Percentiles rank a stretch among this genome's conserved stretches.
Conservation (phyloP, 1,284 basidiomycete genomes). For the Pterulicium gracile region DNA sequence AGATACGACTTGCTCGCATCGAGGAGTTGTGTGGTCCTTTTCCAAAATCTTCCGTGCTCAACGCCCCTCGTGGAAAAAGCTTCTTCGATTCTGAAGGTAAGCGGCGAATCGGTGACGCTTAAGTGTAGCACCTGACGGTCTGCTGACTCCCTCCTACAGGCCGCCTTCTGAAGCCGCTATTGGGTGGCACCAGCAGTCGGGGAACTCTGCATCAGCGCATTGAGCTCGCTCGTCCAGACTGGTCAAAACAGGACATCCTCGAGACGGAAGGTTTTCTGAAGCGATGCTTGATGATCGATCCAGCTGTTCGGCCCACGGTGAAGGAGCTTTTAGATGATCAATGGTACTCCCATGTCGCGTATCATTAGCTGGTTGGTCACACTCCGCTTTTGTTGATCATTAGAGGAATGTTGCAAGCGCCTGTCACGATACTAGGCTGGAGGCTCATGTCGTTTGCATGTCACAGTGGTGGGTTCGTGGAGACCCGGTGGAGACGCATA, state of each 20-base stretch:
- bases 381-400: no score
- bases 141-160: background rate
- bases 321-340: background rate
- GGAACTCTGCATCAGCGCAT: background rate
- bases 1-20: background rate
- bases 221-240: background rate
- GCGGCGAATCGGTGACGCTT: no score
- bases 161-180: background rate
- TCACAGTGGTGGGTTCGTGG: no score
- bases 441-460: no score
- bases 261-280: background rate
- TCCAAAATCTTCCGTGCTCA: background rate
- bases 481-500: no score
- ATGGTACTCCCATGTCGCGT: background rate
- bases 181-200: background rate
- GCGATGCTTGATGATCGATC: background rate
- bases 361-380: no score
- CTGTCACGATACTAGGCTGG: no score
- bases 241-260: background rate
- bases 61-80: background rate
- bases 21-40: background rate
- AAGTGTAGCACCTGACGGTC: no score
- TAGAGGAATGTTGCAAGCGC: no score
- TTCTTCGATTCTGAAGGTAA: background rate
- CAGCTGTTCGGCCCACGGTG: background rate